A percentile compares a stretch with the other conserved stretches of the same genome.
Conservation (phyloP, 169 alveolate species). For the Plasmodium blacklocki region DNA sequence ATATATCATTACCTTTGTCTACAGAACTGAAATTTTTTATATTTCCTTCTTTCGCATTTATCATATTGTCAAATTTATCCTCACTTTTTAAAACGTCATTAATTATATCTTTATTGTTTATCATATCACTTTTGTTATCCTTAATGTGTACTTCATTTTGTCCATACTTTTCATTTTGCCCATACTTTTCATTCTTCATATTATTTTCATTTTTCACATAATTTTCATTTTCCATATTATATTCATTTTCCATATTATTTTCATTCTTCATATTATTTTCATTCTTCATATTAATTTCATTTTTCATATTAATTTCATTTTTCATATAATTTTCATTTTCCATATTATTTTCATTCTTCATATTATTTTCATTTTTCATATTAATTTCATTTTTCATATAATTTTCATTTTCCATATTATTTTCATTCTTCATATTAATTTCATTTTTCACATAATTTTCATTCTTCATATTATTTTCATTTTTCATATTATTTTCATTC, state of each 20-base stretch:
- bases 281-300: too few species aligned
- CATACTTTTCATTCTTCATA: not conserved
- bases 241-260: not conserved
- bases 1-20: not conserved
- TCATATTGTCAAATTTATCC: not conserved
- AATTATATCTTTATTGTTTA: not conserved
- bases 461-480: too few species aligned
- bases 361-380: not conserved
- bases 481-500: too few species aligned
- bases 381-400: too few species aligned
- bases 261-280: too few species aligned
- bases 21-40: not conserved
- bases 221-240: not conserved
- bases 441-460: not conserved
- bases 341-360: not conserved
- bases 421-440: not conserved
- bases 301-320: too few species aligned
- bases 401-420: too few species aligned
- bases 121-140: not conserved
- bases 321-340: not conserved
- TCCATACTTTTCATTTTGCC: not conserved
- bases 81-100: not conserved
- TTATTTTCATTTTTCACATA: not conserved
- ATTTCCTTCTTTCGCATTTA: not conserved
- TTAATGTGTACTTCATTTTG: not conserved